Conservation (phyloP, 176 grass and related monocot species). For the Triticum urartu region DNA sequence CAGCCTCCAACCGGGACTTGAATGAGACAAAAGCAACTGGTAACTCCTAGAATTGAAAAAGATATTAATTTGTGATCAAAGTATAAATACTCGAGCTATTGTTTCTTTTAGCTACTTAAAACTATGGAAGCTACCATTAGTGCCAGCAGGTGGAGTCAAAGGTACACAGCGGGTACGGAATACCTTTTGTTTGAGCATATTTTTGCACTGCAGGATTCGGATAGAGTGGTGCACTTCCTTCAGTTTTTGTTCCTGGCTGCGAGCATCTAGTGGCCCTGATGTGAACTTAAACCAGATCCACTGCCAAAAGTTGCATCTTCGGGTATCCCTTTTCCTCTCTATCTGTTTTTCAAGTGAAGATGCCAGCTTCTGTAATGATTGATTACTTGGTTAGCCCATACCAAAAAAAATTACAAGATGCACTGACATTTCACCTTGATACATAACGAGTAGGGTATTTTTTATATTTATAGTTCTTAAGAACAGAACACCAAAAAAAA, state of each 20-base stretch:
- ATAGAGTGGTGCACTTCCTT: constrained; percentile 47
- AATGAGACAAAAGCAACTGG: constrained; percentile 87
- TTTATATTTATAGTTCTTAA: not conserved
- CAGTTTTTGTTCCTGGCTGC: constrained; percentile 49
- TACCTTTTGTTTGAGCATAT: constrained; percentile 71
- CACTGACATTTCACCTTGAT: not conserved
- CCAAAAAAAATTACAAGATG: not conserved
- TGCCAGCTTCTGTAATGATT: constrained; percentile 47
- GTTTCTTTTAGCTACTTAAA: not conserved
- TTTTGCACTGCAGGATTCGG: constrained; percentile 56
- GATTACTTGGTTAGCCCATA: constrained; percentile 15
- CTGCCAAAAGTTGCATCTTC: constrained; percentile 38
- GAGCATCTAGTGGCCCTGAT: constrained; percentile 28
- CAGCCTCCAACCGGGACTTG: constrained; percentile 67
- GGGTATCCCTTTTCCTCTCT: constrained; percentile 28
- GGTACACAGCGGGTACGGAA: not conserved
- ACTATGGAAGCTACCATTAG: not conserved
- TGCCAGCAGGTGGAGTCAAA: not conserved
- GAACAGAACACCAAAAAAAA: not conserved
- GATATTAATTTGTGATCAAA: not conserved
- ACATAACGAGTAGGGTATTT: not conserved
- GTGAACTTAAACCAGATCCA: constrained; percentile 48
- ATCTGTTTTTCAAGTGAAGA: constrained; percentile 58
- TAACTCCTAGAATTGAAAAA: constrained; percentile 59
- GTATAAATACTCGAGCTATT: not conserved